phyloP scores from a whole-genome alignment of 495 filamentous ascomycete species.

The Podospora pseudopauciseta region DNA sequence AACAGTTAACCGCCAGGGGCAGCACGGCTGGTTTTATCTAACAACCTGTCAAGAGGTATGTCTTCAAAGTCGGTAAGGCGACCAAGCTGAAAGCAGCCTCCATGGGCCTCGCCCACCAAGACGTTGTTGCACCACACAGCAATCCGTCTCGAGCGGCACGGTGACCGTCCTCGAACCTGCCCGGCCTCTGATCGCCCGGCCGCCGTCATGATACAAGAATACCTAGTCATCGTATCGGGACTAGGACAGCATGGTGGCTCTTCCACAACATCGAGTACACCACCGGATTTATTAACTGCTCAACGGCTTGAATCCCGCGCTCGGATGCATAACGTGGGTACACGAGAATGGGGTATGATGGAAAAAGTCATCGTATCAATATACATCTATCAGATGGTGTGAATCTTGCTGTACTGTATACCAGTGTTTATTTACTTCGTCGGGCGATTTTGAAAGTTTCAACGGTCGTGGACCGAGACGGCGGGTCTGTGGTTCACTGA shows the following conservation, averaged over 20 bases:
- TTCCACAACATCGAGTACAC: not conserved
- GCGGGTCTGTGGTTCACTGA: not conserved
- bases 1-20: not conserved
- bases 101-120: not conserved
- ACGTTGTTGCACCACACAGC: slow-evolving; percentile 5
- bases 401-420: not conserved
- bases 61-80: not conserved
- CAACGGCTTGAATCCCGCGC: not conserved
- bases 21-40: not conserved
- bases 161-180: slow-evolving; percentile 9
- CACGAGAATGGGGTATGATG: not conserved
- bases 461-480: slow-evolving; percentile 6
- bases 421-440: not conserved
- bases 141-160: not conserved
- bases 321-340: not conserved
- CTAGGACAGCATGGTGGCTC: not conserved
- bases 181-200: not conserved
- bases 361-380: not conserved
- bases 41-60: not conserved
- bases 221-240: not conserved
- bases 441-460: not conserved
- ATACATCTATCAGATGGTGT: not conserved
- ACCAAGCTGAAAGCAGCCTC: not conserved
- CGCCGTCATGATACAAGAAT: not conserved
- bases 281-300: not conserved